phyloP scores from a whole-genome alignment of 371 early-diverging fungal genomes.

The Mortierella sp. region DNA sequence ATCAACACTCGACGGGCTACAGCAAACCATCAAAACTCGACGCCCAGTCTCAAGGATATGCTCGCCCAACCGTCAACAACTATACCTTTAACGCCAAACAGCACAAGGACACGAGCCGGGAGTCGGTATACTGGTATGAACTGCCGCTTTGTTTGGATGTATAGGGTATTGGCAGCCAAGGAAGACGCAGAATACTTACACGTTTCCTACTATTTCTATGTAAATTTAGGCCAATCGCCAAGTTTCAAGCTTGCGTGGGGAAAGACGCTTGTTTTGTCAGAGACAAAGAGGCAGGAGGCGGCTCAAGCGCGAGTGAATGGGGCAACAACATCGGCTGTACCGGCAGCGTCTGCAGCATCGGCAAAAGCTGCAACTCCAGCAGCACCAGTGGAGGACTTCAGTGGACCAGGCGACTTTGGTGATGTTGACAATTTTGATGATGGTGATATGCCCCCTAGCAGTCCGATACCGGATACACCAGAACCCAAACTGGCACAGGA shows the following conservation, averaged over 20 bases:
- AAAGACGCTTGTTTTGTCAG: conserved; percentile 16
- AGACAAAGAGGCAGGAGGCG: neutral
- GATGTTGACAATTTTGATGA: conserved; percentile 5
- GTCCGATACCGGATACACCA: neutral
- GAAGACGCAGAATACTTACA: neutral
- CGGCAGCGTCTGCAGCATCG: neutral
- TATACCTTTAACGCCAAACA: neutral
- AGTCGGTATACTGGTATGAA: conserved; percentile 29
- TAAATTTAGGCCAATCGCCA: conserved; percentile 24
- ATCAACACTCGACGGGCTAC: neutral
- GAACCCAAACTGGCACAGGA: neutral
- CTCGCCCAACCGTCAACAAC: neutral
- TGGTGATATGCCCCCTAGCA: conserved; percentile 8
- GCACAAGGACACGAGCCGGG: conserved; percentile 21
- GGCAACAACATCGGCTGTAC: neutral
- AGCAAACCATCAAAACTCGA: neutral
- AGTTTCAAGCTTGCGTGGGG: conserved; percentile 30
- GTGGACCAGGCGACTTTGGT: neutral
- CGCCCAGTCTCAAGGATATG: neutral
- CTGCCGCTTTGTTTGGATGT: no score
- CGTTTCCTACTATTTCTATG: neutral
- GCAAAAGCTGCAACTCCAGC: neutral
- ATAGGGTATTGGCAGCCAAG: neutral
- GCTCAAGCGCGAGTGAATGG: neutral
- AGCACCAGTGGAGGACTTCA: conserved; percentile 15